Base-by-base conservation (phyloP, 306 rosid species). In the Quillaja saponaria region DNA sequence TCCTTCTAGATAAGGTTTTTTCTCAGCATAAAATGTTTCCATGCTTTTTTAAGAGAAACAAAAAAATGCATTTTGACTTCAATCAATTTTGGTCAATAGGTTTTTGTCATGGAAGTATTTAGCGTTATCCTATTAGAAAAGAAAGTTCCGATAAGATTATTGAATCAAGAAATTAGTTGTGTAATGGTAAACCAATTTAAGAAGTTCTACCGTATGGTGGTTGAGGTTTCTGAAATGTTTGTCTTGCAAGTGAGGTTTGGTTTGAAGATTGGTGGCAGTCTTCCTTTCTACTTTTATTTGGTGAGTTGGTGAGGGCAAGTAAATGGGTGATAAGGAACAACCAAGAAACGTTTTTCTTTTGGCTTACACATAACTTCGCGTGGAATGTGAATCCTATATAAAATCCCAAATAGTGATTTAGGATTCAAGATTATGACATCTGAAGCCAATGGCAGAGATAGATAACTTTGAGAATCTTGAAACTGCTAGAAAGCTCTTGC, bases 281-380 rank as follows among this genome's bases (percentile, higher is more conserved):
- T 60, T 39, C 55, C 44, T 41, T 72, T 74, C 73, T 35, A 69
- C 75, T 66, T 70, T 61, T 59, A n/a, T 82, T 85, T 66, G 92
- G 77, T 82, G 87, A 77, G 98, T 84, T 84, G 98, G 92, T 86
- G 81, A 66, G 75, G 75, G 71, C 67, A 85, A 77, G 81, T 71
- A 44, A 74, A 38, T 50, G 57, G 72, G 55, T 58, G 35, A 49
- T 68, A 16, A 50, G 71, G 65, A 84, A 80, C 84, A 79, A 80
- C 80, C 80, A 68, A 79, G 20, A 55, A 69, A 37, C 40, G 50
- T 21, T 49, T 7, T 56, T 50, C 48, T 72, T 81, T 67, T 63
- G 63, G 56, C 55, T 49, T 47, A 35, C 18, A 58, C 75, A 39
- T 34, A 61, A 42, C 73, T 40, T 54, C 45, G 48, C 16, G 44